Evolutionary conservation across 106 monocot genomes (phyloP).

Genomic region (Xerophyta viscosa): DNA sequence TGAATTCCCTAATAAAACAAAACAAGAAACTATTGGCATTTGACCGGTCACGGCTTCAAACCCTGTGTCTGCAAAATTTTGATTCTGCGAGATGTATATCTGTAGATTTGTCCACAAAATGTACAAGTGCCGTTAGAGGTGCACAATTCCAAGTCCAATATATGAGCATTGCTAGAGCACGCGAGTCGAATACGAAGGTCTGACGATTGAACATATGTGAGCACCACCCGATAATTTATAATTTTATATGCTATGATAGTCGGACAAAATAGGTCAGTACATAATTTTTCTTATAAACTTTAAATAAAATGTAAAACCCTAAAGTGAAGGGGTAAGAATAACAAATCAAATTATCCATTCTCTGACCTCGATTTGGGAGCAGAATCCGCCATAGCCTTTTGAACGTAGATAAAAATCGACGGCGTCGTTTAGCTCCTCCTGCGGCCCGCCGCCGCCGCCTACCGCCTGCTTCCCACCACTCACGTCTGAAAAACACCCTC

Average conservation of each 20-base stretch:
- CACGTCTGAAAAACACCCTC: constrained; percentile 14
- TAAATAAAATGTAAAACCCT: too few species aligned
- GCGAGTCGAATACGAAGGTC: not conserved
- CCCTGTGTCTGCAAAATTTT: too few species aligned
- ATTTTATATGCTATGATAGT: not conserved
- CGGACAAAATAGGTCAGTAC: too few species aligned
- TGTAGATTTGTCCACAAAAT: too few species aligned
- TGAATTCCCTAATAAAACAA: too few species aligned
- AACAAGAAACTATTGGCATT: too few species aligned
- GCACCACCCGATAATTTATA: not conserved
- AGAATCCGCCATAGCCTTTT: constrained; percentile 4
- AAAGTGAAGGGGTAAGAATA: not conserved
- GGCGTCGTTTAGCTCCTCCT: constrained; percentile 8
- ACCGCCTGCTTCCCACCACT: constrained; percentile 17
- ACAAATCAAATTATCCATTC: not conserved
- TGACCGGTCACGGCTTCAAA: too few species aligned
- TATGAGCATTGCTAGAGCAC: too few species aligned
- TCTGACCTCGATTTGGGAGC: constrained; percentile 12
- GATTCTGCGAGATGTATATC: too few species aligned
- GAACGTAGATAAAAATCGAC: constrained; percentile 7
- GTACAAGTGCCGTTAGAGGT: too few species aligned
- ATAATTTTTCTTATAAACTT: too few species aligned
- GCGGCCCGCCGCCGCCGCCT: not conserved
- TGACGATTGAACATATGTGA: not conserved
- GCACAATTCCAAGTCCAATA: too few species aligned